Evolutionary conservation across 495 filamentous ascomycete species (phyloP), one percentile per base, ranked within the genome.

Genomic region (Trichoderma parareesei): DNA sequence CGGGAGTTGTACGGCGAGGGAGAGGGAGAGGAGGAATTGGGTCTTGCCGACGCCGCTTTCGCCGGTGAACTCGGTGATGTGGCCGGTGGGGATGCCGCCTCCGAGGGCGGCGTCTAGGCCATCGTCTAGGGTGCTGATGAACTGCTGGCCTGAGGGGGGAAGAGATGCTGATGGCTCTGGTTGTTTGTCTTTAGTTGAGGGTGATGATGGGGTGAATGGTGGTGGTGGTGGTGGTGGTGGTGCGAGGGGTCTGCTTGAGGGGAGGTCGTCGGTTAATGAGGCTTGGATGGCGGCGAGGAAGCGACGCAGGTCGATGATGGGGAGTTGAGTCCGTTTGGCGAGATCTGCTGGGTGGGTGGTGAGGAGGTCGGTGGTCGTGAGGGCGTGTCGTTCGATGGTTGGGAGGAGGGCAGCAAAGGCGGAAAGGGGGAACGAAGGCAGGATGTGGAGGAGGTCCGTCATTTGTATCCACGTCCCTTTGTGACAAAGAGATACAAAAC

Each of bases 31-130:
- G 27, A 97, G 90, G 76, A 97, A 87, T 74, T 98, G 95, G 16
- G 95, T 97, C 80, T 98, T 98, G 71, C 94, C 94, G 68, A 90
- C 88, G 70, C 92, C 94, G 75, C 91, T 96, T 78, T 97, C 94
- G 44, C 95, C 95, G 3, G 90, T 92, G 64, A 98, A 81, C 70
- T 98, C 94, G 20, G 91, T 93, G 67, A 98, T 78, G 73, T 90
- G 89, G 49, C 90, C 88, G 3, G 86, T 81, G 2, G 88, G 89
- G 49, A 98, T 84, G n/a, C 95, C 95, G 62, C 95, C 95, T 68
- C 83, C 86, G 38, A 98, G 79, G 4, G 88, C 82, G 11, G 71
- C 75, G 81, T 98, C 92, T 14, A 98, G 78, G 11, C 73, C 71
- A 41, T 84, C 78, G 75, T 96, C 90, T 27, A 93, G 79, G 6